Conservation (phyloP, 768 basidiomycete genomes). For the Boletus rubropictus region DNA sequence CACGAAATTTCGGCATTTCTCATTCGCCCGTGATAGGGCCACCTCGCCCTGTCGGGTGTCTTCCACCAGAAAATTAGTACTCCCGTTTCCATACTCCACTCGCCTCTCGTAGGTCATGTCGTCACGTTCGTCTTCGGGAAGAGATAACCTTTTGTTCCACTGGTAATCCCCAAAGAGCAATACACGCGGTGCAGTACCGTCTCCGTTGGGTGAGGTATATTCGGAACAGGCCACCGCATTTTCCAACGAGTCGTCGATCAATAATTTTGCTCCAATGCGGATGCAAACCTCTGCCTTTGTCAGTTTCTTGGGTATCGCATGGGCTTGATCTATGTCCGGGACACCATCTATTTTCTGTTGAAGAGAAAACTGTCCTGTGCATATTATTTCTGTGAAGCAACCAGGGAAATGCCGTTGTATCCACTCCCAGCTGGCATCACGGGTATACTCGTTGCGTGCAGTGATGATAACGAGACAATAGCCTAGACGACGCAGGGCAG, state of each 20-base stretch:
- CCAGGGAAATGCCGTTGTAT: slow-evolving; percentile 60
- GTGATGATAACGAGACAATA: slow-evolving; percentile 71
- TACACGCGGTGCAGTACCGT: slow-evolving; percentile 41
- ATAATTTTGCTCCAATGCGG: slow-evolving; percentile 53
- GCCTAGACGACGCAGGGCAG: slow-evolving; percentile 54
- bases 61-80: slow-evolving; percentile 52
- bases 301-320: slow-evolving; percentile 46
- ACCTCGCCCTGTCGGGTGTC: slow-evolving; percentile 31
- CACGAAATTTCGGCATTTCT: slow-evolving; percentile 37
- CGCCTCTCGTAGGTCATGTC: slow-evolving; percentile 51
- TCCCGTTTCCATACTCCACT: slow-evolving; percentile 39
- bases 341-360: slow-evolving; percentile 32
- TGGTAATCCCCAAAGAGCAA: slow-evolving; percentile 72
- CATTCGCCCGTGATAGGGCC: slow-evolving; percentile 40
- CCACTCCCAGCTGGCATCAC: slow-evolving; percentile 63
- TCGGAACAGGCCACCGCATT: slow-evolving; percentile 60
- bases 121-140: slow-evolving; percentile 39
- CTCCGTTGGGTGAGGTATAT: slow-evolving; percentile 13
- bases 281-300: slow-evolving; percentile 72
- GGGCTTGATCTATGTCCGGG: slow-evolving; percentile 19
- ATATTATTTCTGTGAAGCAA: slow-evolving; percentile 56
- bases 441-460: slow-evolving; percentile 53
- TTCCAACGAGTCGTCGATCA: slow-evolving; percentile 80
- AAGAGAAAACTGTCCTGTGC: slow-evolving; percentile 65
- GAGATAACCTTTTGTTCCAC: slow-evolving; percentile 64